Evolutionary conservation across 805 yeast species (phyloP), one percentile per base, ranked within the genome.

Genomic region (Wickerhamomyces queroliae): DNA sequence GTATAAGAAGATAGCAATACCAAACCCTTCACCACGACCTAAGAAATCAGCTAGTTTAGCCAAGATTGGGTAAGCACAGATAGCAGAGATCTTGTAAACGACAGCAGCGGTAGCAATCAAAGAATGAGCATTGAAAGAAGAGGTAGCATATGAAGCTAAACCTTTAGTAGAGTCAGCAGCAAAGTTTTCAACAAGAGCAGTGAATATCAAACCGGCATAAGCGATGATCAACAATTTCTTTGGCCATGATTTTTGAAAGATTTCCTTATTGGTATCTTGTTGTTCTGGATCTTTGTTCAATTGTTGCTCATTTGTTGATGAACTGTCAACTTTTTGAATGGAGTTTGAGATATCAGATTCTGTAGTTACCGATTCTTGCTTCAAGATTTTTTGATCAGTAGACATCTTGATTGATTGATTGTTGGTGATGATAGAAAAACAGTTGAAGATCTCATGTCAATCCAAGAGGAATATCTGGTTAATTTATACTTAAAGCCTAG

Each of bases 1-100:
- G 41, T 62, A 56, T 18, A 64, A 33, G 25, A 54, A 29, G 7
- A 65, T 48, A 2, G 67, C 47, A 15, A 64, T 28, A 17, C 58
- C 50, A 37, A 66, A 63, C 16, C 69, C 69, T 45, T 62, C 63
- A 31, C 60, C 58, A 36, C 69, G 57, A 15, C 69, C 69, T 24
- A 63, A 46, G 8, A 62, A 49, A 39, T 65, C 66, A 9, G 68
- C 59, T 29, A 64, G 33, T 40, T 64, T 66, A 29, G 65, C 70
- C 42, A 66, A 43, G 16, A 64, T 52, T 7, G 70, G 66, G 40
- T 63, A 61, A 2, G 63, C 54, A 13, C 62, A 60, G 22, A 66
- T 62, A 28, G 61, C 57, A 18, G 67, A 45, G 43, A 66, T 61
- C 30, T 63, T 59, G 39, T 62, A 63, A 3, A 63, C 65, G 19